Evolutionary conservation across 2,329 filamentous ascomycete species (phyloP).

Genomic region (Colletotrichum australisinense): DNA sequence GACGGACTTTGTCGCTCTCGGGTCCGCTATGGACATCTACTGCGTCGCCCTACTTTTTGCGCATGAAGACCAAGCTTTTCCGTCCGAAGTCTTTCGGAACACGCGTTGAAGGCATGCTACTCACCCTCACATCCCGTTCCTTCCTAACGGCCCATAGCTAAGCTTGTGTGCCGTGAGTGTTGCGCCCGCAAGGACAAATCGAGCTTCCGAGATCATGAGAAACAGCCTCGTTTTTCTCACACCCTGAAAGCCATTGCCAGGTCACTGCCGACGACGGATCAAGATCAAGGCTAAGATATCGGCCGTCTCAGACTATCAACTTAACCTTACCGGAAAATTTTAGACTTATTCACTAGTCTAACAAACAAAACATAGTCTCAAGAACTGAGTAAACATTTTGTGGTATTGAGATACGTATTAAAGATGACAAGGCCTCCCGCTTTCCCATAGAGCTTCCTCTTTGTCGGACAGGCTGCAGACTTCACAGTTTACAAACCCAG

Average conservation of each 20-base stretch:
- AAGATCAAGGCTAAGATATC: background rate
- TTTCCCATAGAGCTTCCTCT: accelerated
- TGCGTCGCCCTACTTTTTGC: background rate
- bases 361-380: background rate
- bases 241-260: background rate
- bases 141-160: no score
- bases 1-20: background rate
- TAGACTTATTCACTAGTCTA: background rate
- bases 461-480: background rate
- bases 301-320: constrained; percentile 10
- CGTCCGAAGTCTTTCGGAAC: constrained; percentile 4
- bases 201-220: background rate
- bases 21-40: background rate
- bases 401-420: background rate
- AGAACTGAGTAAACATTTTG: background rate
- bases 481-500: background rate
- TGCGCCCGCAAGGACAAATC: background rate
- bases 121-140: background rate
- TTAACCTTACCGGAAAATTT: constrained; percentile 6
- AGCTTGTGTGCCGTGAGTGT: background rate
- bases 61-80: background rate
- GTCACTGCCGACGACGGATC: background rate
- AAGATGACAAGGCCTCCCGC: background rate
- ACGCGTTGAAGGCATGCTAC: background rate
- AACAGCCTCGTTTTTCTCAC: background rate